A percentile compares a stretch with the other conserved stretches of the same genome.
These are phyloP conservation scores for Erucastrum elatum DNA, from an alignment of 345 rosid species.

Conservation along the genomic window DNA sequence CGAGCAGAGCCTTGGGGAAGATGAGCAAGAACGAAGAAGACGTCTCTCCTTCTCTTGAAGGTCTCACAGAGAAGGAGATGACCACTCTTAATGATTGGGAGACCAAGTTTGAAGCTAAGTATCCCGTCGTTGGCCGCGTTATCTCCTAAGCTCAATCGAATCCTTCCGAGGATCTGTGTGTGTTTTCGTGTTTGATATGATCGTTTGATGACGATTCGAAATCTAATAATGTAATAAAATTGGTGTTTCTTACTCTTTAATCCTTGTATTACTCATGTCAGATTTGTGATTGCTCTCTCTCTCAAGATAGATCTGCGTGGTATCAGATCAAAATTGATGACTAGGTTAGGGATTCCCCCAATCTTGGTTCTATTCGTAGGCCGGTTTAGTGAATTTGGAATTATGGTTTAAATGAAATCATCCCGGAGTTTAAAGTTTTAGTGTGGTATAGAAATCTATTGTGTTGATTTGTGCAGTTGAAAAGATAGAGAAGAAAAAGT, in stretches of 20 bases:
- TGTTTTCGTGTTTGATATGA: conserved; percentile 19
- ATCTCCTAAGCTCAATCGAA: conserved; percentile 36
- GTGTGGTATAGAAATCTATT: too few relatives aligned
- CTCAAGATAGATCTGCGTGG: not conserved
- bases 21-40: conserved; percentile 94
- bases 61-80: conserved; percentile 76
- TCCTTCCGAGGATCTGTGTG: not conserved
- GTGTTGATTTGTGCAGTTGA: too few relatives aligned
- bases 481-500: too few relatives aligned
- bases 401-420: not conserved
- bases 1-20: conserved; percentile 85
- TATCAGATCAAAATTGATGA: not conserved
- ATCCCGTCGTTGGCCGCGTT: conserved; percentile 78
- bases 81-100: conserved; percentile 78
- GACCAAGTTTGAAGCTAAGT: conserved; percentile 85
- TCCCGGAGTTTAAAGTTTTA: too few relatives aligned
- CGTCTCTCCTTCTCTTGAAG: conserved; percentile 60
- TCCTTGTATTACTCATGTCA: not conserved
- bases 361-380: not conserved
- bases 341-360: not conserved
- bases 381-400: not conserved
- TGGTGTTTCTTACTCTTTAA: not conserved
- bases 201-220: conserved; percentile 10
- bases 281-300: not conserved
- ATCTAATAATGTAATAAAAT: conserved; percentile 22